phyloP scores from a whole-genome alignment of 306 rosid species.

The Datisca glomerata region DNA sequence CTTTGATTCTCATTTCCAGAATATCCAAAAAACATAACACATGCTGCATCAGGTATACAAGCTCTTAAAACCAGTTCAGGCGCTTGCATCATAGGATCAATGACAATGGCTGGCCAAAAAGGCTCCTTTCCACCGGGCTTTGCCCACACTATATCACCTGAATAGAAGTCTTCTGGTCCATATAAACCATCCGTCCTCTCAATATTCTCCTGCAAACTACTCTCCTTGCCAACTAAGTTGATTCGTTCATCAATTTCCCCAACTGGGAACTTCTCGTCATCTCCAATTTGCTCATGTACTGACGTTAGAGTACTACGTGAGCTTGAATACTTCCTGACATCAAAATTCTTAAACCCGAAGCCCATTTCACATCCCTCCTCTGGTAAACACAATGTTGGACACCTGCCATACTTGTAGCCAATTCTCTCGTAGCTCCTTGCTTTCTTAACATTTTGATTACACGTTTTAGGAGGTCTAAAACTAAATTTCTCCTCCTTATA shows the following conservation, averaged over 20 bases:
- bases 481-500: conserved; percentile 39
- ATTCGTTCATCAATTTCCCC: conserved; percentile 31
- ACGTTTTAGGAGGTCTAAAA: conserved; percentile 31
- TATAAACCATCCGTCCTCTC: conserved; percentile 39
- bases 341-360: conserved; percentile 25
- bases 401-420: conserved; percentile 27
- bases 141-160: conserved; percentile 95
- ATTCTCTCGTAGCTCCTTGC: conserved; percentile 20
- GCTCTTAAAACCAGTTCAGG: conserved; percentile 91
- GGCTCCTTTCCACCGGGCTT: conserved; percentile 92
- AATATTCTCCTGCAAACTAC: conserved; percentile 15
- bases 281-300: conserved; percentile 26
- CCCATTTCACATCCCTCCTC: conserved; percentile 21
- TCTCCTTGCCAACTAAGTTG: conserved; percentile 23
- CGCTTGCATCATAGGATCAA: conserved; percentile 86
- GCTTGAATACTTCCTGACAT: conserved; percentile 30
- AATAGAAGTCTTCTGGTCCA: conserved; percentile 94
- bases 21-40: conserved; percentile 95
- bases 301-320: conserved; percentile 33
- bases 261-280: conserved; percentile 28
- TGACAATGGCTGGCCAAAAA: conserved; percentile 97
- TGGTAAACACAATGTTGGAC: conserved; percentile 39
- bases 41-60: conserved; percentile 85
- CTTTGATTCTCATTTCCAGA: conserved; percentile 69
- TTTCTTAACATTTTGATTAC: conserved; percentile 34